A percentile compares a stretch with the other conserved stretches of the same genome.
Evolutionary conservation across 2,329 filamentous ascomycete genomes (phyloP).

Genomic region (Ustulina deusta): DNA sequence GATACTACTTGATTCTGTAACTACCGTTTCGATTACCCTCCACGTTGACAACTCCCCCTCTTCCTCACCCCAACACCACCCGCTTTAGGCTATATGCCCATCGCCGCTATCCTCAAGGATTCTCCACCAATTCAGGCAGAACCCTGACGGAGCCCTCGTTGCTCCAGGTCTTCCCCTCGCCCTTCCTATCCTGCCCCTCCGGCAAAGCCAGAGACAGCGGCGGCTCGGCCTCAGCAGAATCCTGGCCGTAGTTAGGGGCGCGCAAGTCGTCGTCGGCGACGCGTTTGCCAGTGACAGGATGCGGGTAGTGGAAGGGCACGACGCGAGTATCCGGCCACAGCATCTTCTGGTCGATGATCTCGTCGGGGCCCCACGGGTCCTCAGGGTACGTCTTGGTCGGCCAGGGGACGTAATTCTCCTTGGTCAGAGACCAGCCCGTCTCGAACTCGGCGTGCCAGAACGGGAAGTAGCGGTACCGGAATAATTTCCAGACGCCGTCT

Average conservation of each 20-base stretch:
- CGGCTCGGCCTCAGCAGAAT: constrained; percentile 55
- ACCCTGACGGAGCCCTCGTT: constrained; percentile 53
- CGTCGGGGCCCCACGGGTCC: constrained; percentile 63
- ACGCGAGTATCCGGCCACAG: constrained; percentile 68
- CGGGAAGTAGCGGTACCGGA: constrained; percentile 66
- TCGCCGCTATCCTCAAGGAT: constrained; percentile 33
- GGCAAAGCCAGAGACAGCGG: constrained; percentile 57
- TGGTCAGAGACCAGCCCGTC: constrained; percentile 65
- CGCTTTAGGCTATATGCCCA: constrained; percentile 38
- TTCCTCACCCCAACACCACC: constrained; percentile 20
- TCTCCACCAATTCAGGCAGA: constrained; percentile 54
- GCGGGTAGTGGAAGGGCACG: constrained; percentile 65
- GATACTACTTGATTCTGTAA: constrained; percentile 27
- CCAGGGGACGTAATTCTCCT: constrained; percentile 65
- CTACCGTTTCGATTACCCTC: constrained; percentile 24
- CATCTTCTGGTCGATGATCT: constrained; percentile 65
- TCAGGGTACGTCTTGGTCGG: constrained; percentile 61
- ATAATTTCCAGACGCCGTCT: constrained; percentile 65
- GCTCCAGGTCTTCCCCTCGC: constrained; percentile 48
- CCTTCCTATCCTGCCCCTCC: constrained; percentile 52
- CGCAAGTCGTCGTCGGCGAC: constrained; percentile 61
- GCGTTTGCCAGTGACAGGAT: constrained; percentile 62
- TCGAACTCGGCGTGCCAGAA: constrained; percentile 69
- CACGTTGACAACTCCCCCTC: constrained; percentile 18
- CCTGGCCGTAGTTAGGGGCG: constrained; percentile 60